Evolutionary conservation across 495 filamentous ascomycete species (phyloP), one percentile per base, ranked within the genome.

Genomic region (Penicillium simplicissimum): DNA sequence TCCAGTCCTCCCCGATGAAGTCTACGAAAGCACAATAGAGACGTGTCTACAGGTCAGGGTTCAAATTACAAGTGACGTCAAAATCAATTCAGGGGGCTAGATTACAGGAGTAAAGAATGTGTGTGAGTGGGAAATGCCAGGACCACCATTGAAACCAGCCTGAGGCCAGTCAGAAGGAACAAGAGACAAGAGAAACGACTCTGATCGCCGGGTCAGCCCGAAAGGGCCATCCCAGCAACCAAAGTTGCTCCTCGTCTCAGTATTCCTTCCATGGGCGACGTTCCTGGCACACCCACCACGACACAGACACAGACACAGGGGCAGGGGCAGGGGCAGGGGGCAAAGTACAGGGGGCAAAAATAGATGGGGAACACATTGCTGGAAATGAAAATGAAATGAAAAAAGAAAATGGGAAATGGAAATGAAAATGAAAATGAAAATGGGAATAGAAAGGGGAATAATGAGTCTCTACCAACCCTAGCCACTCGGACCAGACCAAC

Each of bases 301-400:
- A 60, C 57, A 52, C 49, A 25, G 3, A 25, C 23, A 25, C 23
- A 25, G 23, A 3, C 1, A 3, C 23, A 23, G 36, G 33, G 61
- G 43, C 61, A 57, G 38, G 43, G 35, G 64, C 58, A 47, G 49
- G 31, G 65, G 59, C 42, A 55, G 66, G 33, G 37, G 9, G 36
- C 48, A 53, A 52, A 58, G 23, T 58, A 58, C 56, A 58, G 40
- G 45, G 33, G 19, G 28, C 34, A 53, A 42, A 64, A 70, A 62
- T 51, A 31, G 38, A 64, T 52, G 19, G 60, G 69, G 69, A 74
- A 70, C 65, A 74, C 71, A 74, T 52, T 60, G 63, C 51, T 55
- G 64, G 67, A 63, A 61, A 56, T 58, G 61, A 31, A 31, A 31
- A 25, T 25, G 23, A 31, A 31, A 31, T 31, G 28, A 4, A 4